These are phyloP conservation scores for Aureobasidium sp. DNA, from an alignment of 2,329 filamentous ascomycete genomes.

Conservation along the genomic window DNA sequence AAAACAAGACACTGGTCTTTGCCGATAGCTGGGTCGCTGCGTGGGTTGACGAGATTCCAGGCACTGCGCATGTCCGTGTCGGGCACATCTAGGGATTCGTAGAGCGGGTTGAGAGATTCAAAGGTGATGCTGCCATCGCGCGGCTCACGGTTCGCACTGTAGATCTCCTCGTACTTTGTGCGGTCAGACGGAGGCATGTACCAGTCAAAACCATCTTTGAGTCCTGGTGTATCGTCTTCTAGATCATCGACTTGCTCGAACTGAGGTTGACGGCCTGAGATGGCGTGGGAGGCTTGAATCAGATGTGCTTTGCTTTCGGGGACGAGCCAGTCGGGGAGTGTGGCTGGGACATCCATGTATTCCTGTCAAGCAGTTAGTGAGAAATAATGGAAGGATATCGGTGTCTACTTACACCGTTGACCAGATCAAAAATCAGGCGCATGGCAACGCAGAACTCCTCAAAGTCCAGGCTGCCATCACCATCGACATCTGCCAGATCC, in stretches of 20 bases:
- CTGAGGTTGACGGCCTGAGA: slow-evolving; percentile 68
- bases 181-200: slow-evolving; percentile 95
- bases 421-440: slow-evolving; percentile 92
- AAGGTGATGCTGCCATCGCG: slow-evolving; percentile 67
- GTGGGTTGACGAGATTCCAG: slow-evolving; percentile 97
- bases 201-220: slow-evolving; percentile 98
- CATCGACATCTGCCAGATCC: slow-evolving; percentile 95
- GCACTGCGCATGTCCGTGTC: slow-evolving; percentile 78
- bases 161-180: slow-evolving; percentile 93
- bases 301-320: slow-evolving; percentile 91
- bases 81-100: slow-evolving; percentile 67
- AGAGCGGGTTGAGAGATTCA: slow-evolving; percentile 69
- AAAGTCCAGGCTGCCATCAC: slow-evolving; percentile 95
- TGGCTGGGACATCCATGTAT: slow-evolving; percentile 76
- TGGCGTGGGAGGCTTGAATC: slow-evolving; percentile 70
- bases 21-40: slow-evolving; percentile 70
- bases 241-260: slow-evolving; percentile 77
- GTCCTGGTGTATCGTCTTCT: slow-evolving; percentile 67
- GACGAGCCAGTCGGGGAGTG: slow-evolving; percentile 90
- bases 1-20: slow-evolving; percentile 94
- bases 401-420: slow-evolving; percentile 67
- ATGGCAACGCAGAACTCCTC: slow-evolving; percentile 99
- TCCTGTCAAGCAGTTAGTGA: slow-evolving; percentile 49
- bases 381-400: background rate
- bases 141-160: slow-evolving; percentile 80